Percentiles rank a stretch among this genome's conserved stretches.
Evolutionary conservation across 2,329 filamentous ascomycete genomes (phyloP).

Genomic region (Ophiostoma ips): DNA sequence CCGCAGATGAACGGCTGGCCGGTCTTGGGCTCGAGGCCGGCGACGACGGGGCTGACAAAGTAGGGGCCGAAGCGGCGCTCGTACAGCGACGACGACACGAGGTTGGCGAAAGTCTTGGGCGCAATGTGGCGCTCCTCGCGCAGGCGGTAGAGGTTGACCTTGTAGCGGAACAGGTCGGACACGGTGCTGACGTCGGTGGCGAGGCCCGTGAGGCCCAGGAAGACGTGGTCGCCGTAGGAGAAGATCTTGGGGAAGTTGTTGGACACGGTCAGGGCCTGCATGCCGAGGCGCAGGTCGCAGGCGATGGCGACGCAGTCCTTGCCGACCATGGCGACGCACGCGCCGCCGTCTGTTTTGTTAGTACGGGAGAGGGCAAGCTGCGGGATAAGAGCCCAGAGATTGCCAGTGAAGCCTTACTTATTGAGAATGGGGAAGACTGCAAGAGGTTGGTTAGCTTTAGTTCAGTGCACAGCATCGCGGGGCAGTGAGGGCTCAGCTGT

Average conservation of each 20-base stretch:
- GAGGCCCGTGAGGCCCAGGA: constrained; percentile 88
- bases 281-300: constrained; percentile 93
- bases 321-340: constrained; percentile 96
- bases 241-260: constrained; percentile 99
- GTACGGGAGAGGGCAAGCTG: background rate
- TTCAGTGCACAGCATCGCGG: background rate
- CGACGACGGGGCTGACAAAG: constrained; percentile 90
- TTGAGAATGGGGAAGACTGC: constrained; percentile 84
- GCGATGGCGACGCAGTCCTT: constrained; percentile 99
- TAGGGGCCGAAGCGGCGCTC: constrained; percentile 92
- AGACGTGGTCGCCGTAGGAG: constrained; percentile 78
- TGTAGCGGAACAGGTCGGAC: constrained; percentile 95
- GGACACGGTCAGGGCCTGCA: constrained; percentile 91
- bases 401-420: constrained; percentile 49
- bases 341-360: constrained; percentile 54
- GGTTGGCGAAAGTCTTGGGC: constrained; percentile 89
- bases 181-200: constrained; percentile 93
- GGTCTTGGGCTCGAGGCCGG: constrained; percentile 86
- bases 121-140: constrained; percentile 95
- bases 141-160: constrained; percentile 99
- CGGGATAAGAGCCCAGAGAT: background rate
- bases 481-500: background rate
- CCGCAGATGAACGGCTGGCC: constrained; percentile 96
- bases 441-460: constrained; percentile 22
- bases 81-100: constrained; percentile 82